Conservation (phyloP, 805 yeast species). For the Metschnikowia similis region DNA sequence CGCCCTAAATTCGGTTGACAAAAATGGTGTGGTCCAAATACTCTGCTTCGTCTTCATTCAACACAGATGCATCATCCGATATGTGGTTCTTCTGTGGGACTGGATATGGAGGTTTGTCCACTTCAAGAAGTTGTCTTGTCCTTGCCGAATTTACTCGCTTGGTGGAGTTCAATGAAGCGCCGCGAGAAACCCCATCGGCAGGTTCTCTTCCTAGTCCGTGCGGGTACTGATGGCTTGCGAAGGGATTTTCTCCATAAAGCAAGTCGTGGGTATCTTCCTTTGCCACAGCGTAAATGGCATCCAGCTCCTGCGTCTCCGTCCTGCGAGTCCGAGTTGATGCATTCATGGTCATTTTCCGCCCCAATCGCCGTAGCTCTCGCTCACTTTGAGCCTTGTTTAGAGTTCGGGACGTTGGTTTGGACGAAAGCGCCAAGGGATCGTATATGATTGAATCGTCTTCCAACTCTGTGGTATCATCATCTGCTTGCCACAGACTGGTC, state of each 20-base stretch:
- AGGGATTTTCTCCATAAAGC: slow-evolving; percentile 19
- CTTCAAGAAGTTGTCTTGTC: slow-evolving; percentile 9
- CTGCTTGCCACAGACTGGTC: neutral
- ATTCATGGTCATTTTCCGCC: slow-evolving; percentile 33
- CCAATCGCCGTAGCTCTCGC: slow-evolving; percentile 30
- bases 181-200: slow-evolving; percentile 6
- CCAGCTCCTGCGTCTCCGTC: slow-evolving; percentile 1
- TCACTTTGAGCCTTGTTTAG: slow-evolving; percentile 8
- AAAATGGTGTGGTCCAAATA: slow-evolving; percentile 12
- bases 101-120: neutral
- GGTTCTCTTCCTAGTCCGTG: slow-evolving; percentile 8
- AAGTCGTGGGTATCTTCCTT: slow-evolving; percentile 21
- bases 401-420: neutral
- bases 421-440: neutral
- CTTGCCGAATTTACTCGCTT: neutral
- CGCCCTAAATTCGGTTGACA: slow-evolving; percentile 6
- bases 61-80: slow-evolving; percentile 8
- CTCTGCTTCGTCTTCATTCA: slow-evolving; percentile 13
- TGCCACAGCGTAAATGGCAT: slow-evolving; percentile 9
- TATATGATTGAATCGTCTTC: neutral
- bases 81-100: neutral
- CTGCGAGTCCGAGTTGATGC: slow-evolving; percentile 26
- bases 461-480: neutral
- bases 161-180: slow-evolving; percentile 6
- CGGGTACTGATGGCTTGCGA: slow-evolving; percentile 16